Conservation (phyloP, 345 rosid genomes). For the Noccaea caerulescens region DNA sequence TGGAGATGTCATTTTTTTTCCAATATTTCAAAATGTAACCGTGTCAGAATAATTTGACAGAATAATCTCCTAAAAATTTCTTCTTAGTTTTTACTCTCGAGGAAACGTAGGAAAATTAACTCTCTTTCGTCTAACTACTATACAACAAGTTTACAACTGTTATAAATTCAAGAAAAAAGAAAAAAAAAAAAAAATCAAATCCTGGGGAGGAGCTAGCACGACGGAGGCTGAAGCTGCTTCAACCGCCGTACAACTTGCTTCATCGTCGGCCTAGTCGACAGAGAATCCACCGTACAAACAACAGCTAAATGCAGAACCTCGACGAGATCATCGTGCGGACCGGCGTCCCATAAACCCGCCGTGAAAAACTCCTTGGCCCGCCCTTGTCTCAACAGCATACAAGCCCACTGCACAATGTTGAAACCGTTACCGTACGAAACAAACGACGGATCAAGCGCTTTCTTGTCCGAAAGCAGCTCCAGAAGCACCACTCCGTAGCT, state of each 20-base stretch:
- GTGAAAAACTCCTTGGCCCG: slow-evolving; percentile 72
- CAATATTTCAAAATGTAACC: neutral
- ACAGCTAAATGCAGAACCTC: slow-evolving; percentile 66
- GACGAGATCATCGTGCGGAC: slow-evolving; percentile 62
- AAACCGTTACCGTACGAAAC: slow-evolving; percentile 52
- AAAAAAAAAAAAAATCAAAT: slow-evolving; percentile 11
- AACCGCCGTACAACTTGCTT: slow-evolving; percentile 59
- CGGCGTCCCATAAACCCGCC: slow-evolving; percentile 56
- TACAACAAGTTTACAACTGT: slow-evolving; percentile 28
- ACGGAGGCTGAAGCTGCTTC: slow-evolving; percentile 50
- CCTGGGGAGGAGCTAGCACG: slow-evolving; percentile 18
- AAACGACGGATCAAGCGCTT: slow-evolving; percentile 91
- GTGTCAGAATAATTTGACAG: slow-evolving; percentile 6
- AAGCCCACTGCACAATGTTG: slow-evolving; percentile 48
- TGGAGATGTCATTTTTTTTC: neutral
- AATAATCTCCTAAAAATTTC: too few species aligned
- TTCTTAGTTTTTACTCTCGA: slow-evolving; percentile 5
- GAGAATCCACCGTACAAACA: slow-evolving; percentile 56
- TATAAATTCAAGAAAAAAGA: neutral
- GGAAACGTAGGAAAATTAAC: slow-evolving; percentile 7
- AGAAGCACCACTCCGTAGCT: slow-evolving; percentile 95
- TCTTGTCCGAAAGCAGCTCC: slow-evolving; percentile 85
- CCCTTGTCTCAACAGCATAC: slow-evolving; percentile 81
- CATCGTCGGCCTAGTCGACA: slow-evolving; percentile 67
- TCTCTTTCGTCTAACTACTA: slow-evolving; percentile 28